These are phyloP conservation scores for Thymus mandschuricus DNA, from an alignment of 257 asterid genomes.

Conservation along the genomic window DNA sequence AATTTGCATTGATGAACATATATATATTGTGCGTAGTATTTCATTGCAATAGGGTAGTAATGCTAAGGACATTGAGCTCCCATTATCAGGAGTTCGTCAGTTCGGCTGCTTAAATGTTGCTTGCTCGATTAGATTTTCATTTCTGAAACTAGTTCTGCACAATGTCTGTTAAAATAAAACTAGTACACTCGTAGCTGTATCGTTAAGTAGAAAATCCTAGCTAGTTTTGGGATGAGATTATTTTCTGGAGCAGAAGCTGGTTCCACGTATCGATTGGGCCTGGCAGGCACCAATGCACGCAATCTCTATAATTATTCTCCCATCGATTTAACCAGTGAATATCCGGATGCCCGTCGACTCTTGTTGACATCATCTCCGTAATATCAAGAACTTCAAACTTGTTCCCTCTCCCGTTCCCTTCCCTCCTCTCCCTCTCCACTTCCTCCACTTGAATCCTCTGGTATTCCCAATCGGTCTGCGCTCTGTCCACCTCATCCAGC, in stretches of 20 bases:
- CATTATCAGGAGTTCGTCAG: too few relatives aligned
- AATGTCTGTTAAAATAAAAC: too few relatives aligned
- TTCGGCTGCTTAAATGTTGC: too few relatives aligned
- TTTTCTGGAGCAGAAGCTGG: slow-evolving; percentile 47
- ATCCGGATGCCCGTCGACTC: slow-evolving; percentile 60
- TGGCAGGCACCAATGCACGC: slow-evolving; percentile 62
- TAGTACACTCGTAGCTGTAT: too few relatives aligned
- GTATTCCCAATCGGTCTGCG: slow-evolving; percentile 33
- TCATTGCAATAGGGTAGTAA: too few relatives aligned
- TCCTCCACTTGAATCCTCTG: slow-evolving; percentile 49
- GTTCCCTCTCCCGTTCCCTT: slow-evolving; percentile 36
- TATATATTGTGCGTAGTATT: too few relatives aligned
- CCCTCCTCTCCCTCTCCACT: slow-evolving; percentile 37
- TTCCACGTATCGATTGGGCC: slow-evolving; percentile 67
- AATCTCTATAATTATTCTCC: slow-evolving; percentile 50
- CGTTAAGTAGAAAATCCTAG: background rate
- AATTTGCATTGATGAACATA: too few relatives aligned
- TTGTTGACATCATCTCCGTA: slow-evolving; percentile 46
- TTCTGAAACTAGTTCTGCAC: too few relatives aligned
- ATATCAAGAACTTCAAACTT: slow-evolving; percentile 50
- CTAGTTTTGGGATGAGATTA: background rate
- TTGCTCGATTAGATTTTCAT: too few relatives aligned
- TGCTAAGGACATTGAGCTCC: too few relatives aligned
- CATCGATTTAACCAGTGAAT: slow-evolving; percentile 41
- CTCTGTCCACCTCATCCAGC: slow-evolving; percentile 25